These are phyloP conservation scores for Umbelopsis ramanniana DNA, from an alignment of 192 early-diverging fungal genomes.

Conservation along the genomic window DNA sequence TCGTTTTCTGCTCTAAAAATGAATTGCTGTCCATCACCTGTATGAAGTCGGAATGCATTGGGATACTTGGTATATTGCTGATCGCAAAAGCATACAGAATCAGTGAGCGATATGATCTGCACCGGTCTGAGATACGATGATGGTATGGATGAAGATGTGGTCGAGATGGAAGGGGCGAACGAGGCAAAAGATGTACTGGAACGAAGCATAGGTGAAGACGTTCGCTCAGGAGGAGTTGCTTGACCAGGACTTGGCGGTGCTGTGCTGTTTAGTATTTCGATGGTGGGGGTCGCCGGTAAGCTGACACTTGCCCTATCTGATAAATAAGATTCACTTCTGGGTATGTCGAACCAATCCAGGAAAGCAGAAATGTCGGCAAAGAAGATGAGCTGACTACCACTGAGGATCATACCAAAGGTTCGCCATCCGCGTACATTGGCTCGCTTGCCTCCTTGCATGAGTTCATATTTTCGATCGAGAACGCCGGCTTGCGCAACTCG, in stretches of 20 bases:
- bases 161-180: slow-evolving; percentile 10
- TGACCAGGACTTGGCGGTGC: slow-evolving; percentile 2
- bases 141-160: slow-evolving; percentile 16
- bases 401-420: slow-evolving; percentile 75
- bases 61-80: slow-evolving; percentile 74
- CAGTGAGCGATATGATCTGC: slow-evolving; percentile 61
- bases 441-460: slow-evolving; percentile 66
- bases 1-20: slow-evolving; percentile 71
- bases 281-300: slow-evolving; percentile 22
- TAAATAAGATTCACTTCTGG: slow-evolving; percentile 3
- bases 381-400: slow-evolving; percentile 77
- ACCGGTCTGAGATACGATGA: slow-evolving; percentile 28
- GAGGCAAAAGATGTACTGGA: slow-evolving; percentile 17
- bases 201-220: slow-evolving; percentile 16
- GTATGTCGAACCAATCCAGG: slow-evolving; percentile 44
- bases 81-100: slow-evolving; percentile 73
- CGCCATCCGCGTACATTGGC: slow-evolving; percentile 72
- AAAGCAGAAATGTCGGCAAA: slow-evolving; percentile 64
- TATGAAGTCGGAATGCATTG: slow-evolving; percentile 77
- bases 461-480: slow-evolving; percentile 74
- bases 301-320: slow-evolving; percentile 16
- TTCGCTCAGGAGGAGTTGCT: slow-evolving; percentile 10
- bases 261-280: background rate
- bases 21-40: slow-evolving; percentile 73
- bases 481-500: slow-evolving; percentile 69